A percentile compares a stretch with the other conserved stretches of the same genome.
Conservation (phyloP, 768 basidiomycete species). For the Rhodosporidiobolus sp. region DNA sequence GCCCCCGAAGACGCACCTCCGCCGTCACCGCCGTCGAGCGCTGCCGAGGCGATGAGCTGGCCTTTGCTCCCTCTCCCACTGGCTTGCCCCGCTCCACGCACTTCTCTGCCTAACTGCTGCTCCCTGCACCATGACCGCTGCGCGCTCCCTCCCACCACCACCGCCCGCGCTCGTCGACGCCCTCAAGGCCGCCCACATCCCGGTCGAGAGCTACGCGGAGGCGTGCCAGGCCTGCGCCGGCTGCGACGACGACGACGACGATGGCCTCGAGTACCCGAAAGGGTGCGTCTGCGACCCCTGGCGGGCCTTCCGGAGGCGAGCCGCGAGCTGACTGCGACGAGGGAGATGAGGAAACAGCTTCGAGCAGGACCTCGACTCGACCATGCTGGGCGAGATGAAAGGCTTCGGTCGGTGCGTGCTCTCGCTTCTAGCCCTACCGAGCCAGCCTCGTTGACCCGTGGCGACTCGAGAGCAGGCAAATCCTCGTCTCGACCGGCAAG, state of each 20-base stretch:
- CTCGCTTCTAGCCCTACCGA: neutral
- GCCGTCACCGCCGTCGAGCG: neutral
- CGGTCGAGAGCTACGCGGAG: slow-evolving; percentile 57
- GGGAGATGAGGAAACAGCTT: slow-evolving; percentile 57
- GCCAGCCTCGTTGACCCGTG: too few relatives aligned
- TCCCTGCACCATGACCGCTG: neutral
- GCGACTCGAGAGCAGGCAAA: slow-evolving; percentile 54
- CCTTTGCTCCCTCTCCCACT: neutral
- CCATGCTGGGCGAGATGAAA: slow-evolving; percentile 80
- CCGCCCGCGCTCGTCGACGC: slow-evolving; percentile 40
- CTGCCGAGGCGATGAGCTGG: neutral
- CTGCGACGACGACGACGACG: slow-evolving; percentile 68
- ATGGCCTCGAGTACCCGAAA: slow-evolving; percentile 30
- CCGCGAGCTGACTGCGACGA: slow-evolving; percentile 16
- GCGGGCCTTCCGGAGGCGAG: slow-evolving; percentile 42
- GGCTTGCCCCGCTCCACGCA: neutral
- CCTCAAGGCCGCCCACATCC: slow-evolving; percentile 61
- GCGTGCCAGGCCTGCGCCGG: slow-evolving; percentile 72
- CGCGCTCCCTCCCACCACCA: neutral
- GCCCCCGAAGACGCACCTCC: neutral
- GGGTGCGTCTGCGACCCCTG: slow-evolving; percentile 40
- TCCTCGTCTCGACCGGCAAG: slow-evolving; percentile 85
- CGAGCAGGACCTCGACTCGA: slow-evolving; percentile 70
- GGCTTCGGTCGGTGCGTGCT: slow-evolving; percentile 67
- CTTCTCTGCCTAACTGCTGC: neutral